These are phyloP conservation scores for Cladosporium sp. DNA, from an alignment of 2,329 filamentous ascomycete genomes.

Conservation along the genomic window DNA sequence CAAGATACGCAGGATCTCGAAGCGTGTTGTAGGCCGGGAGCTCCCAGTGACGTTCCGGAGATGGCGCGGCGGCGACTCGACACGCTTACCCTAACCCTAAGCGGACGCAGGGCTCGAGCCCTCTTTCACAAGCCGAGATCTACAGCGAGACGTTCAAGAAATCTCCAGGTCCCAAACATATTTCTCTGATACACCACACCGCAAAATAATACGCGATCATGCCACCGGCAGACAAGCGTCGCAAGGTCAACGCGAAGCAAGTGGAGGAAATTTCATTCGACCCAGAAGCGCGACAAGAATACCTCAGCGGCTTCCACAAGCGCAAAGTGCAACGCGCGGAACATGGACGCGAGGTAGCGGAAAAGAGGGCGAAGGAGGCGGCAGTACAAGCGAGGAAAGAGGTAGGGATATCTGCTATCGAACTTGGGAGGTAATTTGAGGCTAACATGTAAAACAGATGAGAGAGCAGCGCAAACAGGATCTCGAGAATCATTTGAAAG, in stretches of 20 bases:
- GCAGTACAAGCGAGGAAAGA: slow-evolving; percentile 66
- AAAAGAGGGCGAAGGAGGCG: slow-evolving; percentile 70
- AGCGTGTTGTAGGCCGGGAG: not conserved
- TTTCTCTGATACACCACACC: not conserved
- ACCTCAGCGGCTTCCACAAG: slow-evolving; percentile 93
- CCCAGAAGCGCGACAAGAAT: slow-evolving; percentile 70
- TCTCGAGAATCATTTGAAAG: slow-evolving; percentile 72
- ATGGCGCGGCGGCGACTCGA: not conserved
- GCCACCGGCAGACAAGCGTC: not conserved
- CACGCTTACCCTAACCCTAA: not conserved
- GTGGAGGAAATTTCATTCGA: slow-evolving; percentile 78
- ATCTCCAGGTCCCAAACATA: not conserved
- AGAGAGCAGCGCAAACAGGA: slow-evolving; percentile 76
- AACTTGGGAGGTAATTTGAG: not conserved
- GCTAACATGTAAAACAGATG: slow-evolving; percentile 49
- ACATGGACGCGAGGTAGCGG: slow-evolving; percentile 74
- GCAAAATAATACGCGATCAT: slow-evolving; percentile 11
- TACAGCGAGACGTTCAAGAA: not conserved
- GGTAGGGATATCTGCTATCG: slow-evolving; percentile 44
- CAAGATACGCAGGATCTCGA: too few relatives aligned
- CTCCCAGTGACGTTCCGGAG: slow-evolving; percentile 8
- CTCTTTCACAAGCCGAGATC: slow-evolving; percentile 10
- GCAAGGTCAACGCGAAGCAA: slow-evolving; percentile 35
- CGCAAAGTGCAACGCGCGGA: slow-evolving; percentile 82
- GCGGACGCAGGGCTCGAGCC: not conserved